Percentiles rank a stretch among this genome's conserved stretches.
Evolutionary conservation across 1,139 yeast species (phyloP).

Genomic region (Blastobotrys proliferans): DNA sequence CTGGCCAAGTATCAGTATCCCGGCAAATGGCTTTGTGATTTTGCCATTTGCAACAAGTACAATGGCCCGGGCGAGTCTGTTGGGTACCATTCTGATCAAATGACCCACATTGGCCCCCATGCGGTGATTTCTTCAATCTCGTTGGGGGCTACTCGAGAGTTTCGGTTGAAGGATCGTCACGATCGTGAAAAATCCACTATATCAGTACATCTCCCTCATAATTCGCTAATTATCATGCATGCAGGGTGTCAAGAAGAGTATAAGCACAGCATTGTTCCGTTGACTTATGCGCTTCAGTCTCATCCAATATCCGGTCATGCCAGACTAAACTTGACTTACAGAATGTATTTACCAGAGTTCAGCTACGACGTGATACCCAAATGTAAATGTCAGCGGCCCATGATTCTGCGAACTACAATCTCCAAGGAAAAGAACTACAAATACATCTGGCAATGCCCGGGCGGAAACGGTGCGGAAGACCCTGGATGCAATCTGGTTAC

Average conservation of each 20-base stretch:
- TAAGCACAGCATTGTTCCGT: constrained; percentile 53
- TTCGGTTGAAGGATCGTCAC: constrained; percentile 44
- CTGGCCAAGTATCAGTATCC: constrained; percentile 34
- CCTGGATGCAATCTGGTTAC: constrained; percentile 21
- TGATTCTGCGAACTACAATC: constrained; percentile 38
- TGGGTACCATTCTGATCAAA: constrained; percentile 71
- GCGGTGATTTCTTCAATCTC: constrained; percentile 62
- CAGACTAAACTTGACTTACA: constrained; percentile 60
- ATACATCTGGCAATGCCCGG: constrained; percentile 45
- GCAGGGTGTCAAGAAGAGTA: constrained; percentile 73
- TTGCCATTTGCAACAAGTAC: constrained; percentile 56
- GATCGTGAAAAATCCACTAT: constrained; percentile 31
- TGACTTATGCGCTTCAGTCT: constrained; percentile 31
- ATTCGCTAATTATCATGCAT: constrained; percentile 63
- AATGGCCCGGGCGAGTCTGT: constrained; percentile 47
- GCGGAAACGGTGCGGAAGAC: constrained; percentile 5
- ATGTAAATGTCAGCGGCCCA: constrained; percentile 47
- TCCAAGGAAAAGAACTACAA: constrained; percentile 24
- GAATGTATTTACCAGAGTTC: constrained; percentile 45
- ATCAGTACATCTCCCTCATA: constrained; percentile 60
- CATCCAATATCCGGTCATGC: constrained; percentile 49
- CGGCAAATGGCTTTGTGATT: constrained; percentile 47
- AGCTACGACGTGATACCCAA: constrained; percentile 41
- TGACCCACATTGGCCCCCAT: constrained; percentile 67
- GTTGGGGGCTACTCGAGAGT: constrained; percentile 64